Percentiles rank a stretch among this genome's conserved stretches.
Evolutionary conservation across 2,329 filamentous ascomycete genomes (phyloP).

Genomic region (Pseudocercospora eumusae): DNA sequence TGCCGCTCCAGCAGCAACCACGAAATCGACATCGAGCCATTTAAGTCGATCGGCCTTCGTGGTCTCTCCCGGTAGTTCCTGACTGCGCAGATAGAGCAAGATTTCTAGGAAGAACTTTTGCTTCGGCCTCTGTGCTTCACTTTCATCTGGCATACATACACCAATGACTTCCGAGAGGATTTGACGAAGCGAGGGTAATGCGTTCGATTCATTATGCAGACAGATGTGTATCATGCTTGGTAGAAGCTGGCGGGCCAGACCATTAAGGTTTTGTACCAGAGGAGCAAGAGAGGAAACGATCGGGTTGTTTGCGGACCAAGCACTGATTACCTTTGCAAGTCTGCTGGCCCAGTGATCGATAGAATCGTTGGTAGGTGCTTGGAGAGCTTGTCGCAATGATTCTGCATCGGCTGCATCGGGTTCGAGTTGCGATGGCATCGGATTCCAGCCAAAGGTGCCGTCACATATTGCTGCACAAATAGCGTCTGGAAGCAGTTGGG

Average conservation of each 20-base stretch:
- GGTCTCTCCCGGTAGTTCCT: slow-evolving; percentile 70
- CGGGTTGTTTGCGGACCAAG: slow-evolving; percentile 61
- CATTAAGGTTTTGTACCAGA: slow-evolving; percentile 65
- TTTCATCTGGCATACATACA: slow-evolving; percentile 60
- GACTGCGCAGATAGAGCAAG: slow-evolving; percentile 84
- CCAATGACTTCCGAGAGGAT: slow-evolving; percentile 66
- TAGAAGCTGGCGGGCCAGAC: slow-evolving; percentile 72
- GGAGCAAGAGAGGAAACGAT: slow-evolving; percentile 69
- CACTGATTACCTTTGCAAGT: slow-evolving; percentile 44
- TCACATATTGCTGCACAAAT: slow-evolving; percentile 31
- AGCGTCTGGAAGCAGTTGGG: slow-evolving; percentile 33
- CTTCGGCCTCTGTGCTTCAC: slow-evolving; percentile 58
- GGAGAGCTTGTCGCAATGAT: slow-evolving; percentile 26
- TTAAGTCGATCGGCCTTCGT: slow-evolving; percentile 75
- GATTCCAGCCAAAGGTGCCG: slow-evolving; percentile 34
- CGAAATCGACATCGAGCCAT: slow-evolving; percentile 85
- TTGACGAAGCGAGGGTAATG: slow-evolving; percentile 60
- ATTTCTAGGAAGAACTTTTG: slow-evolving; percentile 73
- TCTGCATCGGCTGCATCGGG: slow-evolving; percentile 1
- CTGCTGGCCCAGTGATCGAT: slow-evolving; percentile 33
- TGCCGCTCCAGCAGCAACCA: slow-evolving; percentile 69
- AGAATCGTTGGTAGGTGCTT: slow-evolving; percentile 13
- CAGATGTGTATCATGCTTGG: slow-evolving; percentile 78
- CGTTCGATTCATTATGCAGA: slow-evolving; percentile 67
- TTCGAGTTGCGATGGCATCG: slow-evolving; percentile 17